These are phyloP conservation scores for Rubia peregrina DNA, from an alignment of 305 asterid species.

Conservation along the genomic window DNA sequence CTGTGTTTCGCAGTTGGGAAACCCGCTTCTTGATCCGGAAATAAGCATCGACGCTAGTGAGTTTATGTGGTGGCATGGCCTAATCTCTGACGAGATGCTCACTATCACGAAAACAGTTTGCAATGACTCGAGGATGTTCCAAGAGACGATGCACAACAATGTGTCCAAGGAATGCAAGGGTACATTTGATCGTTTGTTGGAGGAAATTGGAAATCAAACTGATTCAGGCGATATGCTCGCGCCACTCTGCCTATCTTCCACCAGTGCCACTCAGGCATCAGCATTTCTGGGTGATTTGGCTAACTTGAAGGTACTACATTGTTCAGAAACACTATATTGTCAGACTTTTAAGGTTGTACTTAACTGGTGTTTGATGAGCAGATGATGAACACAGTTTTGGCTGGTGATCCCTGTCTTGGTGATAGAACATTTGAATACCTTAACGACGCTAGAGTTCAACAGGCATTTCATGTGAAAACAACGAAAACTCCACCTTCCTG, in stretches of 20 bases:
- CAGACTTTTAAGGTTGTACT: not conserved
- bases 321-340: not conserved
- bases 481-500: conserved; percentile 12
- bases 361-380: conserved; percentile 1
- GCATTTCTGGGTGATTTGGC: conserved; percentile 3
- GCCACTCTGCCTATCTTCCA: conserved; percentile 13
- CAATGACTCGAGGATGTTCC: conserved; percentile 13
- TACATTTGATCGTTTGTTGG: not conserved
- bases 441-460: conserved; percentile 10
- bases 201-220: conserved; percentile 18
- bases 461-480: conserved; percentile 22
- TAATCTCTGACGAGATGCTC: conserved; percentile 22
- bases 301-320: not conserved
- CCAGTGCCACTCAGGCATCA: conserved; percentile 1
- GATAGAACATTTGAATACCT: conserved; percentile 9
- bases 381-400: not conserved
- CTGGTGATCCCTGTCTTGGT: conserved; percentile 14
- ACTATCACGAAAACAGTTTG: conserved; percentile 19
- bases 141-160: conserved; percentile 11
- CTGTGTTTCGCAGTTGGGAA: conserved; percentile 20
- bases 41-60: conserved; percentile 16
- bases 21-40: conserved; percentile 24
- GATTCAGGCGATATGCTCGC: conserved; percentile 10
- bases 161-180: conserved; percentile 12
- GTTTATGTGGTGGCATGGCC: conserved; percentile 30